Evolutionary conservation across 306 rosid genomes (phyloP).

Genomic region (Ziziphus jujuba): DNA sequence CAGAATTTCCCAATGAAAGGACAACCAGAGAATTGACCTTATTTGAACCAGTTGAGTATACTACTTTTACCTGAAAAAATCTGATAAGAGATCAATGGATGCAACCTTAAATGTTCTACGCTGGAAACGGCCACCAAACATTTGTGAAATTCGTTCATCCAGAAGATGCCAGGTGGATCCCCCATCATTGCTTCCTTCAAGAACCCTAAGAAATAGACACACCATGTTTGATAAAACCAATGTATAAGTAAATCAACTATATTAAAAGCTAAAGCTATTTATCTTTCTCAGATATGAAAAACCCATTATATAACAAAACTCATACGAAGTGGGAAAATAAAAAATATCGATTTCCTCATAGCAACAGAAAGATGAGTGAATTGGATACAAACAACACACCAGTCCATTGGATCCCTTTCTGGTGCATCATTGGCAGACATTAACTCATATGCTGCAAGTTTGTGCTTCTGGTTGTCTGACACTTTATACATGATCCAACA

Average conservation of each 20-base stretch:
- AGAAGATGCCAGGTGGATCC: constrained; percentile 71
- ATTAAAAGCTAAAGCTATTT: too few species aligned
- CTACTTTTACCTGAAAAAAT: constrained; percentile 59
- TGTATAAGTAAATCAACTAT: too few species aligned
- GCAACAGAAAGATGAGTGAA: too few species aligned
- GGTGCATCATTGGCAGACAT: constrained; percentile 96
- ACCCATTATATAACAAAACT: too few species aligned
- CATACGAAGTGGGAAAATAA: too few species aligned
- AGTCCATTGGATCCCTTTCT: constrained; percentile 96
- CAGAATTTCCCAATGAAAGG: neutral
- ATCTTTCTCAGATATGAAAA: too few species aligned
- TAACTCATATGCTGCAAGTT: constrained; percentile 84
- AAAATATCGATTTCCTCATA: too few species aligned
- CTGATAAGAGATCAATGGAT: constrained; percentile 41
- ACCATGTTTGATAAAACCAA: neutral
- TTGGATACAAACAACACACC: constrained; percentile 39
- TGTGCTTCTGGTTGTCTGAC: constrained; percentile 48
- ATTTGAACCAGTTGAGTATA: neutral
- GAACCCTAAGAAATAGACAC: constrained; percentile 49
- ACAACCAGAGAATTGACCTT: neutral
- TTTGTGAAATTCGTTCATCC: constrained; percentile 65
- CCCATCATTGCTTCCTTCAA: constrained; percentile 79
- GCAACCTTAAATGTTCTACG: constrained; percentile 52
- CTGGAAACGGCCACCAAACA: constrained; percentile 65
- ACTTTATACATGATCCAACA: constrained; percentile 73